Evolutionary conservation across 2,329 filamentous ascomycete species (phyloP), one percentile per base, ranked within the genome.

Genomic region (Microdochium nivale): DNA sequence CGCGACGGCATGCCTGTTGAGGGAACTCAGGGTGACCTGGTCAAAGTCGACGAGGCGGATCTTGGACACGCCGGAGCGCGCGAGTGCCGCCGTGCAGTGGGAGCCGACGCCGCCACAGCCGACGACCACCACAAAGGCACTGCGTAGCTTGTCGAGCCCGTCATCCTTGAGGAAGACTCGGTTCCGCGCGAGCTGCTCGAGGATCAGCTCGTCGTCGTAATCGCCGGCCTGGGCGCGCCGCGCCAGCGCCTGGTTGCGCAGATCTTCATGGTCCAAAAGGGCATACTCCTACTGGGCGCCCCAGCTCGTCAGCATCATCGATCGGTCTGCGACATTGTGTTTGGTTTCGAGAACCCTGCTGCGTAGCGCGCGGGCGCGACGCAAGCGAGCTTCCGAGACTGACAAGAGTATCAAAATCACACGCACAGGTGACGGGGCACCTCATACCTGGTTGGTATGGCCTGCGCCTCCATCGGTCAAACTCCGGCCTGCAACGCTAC

Each of bases 1-100:
- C 4, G 94, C 94, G 1, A 99, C 86, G 9, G 94, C 90, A 69
- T 99, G 94, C n/a, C 94, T 78, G 68, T 99, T 99, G 51, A 99
- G 74, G 2, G 90, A 96, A 56, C 89, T 95, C 46, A 99, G 76
- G 0, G 91, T 95, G 32, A 99, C 92, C 76, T 99, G 94, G 67
- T 99, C 94, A 66, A 99, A 99, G 68, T 99, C 94, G 59, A 99
- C 83, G 35, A 99, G 79, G 1, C 94, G 85, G 51, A 99, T 78
- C 60, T 84, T 86, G n/a, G 87, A 85, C 44, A 95, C 90, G 30
- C 94, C 94, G 0, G 91, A 96, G 27, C 94, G 85, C 4, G 90
- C 87, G 27, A 99, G 81, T 3, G 94, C 86, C 1, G 91, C 86
- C 3, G 86, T 81, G 55, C 89, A 91, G 72, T 99, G 95, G 7